Conservation (phyloP, 257 asterid species). For the Fraxinus americana region DNA sequence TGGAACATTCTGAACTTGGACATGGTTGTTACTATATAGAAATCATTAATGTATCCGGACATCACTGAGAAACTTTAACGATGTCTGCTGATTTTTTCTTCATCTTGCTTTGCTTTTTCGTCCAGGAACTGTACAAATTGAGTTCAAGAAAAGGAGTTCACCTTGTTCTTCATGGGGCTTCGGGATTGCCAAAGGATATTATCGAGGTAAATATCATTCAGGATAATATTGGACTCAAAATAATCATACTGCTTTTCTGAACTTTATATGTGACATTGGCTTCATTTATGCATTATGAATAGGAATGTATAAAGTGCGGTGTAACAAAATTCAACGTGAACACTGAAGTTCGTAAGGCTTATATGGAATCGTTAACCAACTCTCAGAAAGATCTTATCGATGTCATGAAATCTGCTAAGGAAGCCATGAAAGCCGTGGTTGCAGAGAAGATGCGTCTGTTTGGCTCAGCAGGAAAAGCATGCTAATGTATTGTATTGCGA, state of each 20-base stretch:
- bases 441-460: slow-evolving; percentile 89
- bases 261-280: background rate
- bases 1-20: background rate
- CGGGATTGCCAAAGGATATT: slow-evolving; percentile 79
- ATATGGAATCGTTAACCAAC: slow-evolving; percentile 59
- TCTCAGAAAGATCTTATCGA: slow-evolving; percentile 65
- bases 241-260: background rate
- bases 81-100: background rate
- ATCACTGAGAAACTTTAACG: background rate
- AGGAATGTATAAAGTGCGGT: slow-evolving; percentile 83
- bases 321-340: slow-evolving; percentile 93
- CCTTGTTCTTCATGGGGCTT: slow-evolving; percentile 96
- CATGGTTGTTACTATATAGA: background rate
- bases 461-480: slow-evolving; percentile 89
- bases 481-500: slow-evolving; percentile 1
- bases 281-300: slow-evolving; percentile 9
- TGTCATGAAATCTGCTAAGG: slow-evolving; percentile 75
- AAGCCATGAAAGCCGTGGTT: slow-evolving; percentile 87
- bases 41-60: no score
- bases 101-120: background rate
- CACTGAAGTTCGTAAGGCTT: slow-evolving; percentile 92
- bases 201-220: slow-evolving; percentile 54
- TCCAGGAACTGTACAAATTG: slow-evolving; percentile 75
- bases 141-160: slow-evolving; percentile 69
- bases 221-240: background rate